These are phyloP conservation scores for Neocallimastix lanati DNA, from an alignment of 192 early-diverging fungal species.

Conservation along the genomic window DNA sequence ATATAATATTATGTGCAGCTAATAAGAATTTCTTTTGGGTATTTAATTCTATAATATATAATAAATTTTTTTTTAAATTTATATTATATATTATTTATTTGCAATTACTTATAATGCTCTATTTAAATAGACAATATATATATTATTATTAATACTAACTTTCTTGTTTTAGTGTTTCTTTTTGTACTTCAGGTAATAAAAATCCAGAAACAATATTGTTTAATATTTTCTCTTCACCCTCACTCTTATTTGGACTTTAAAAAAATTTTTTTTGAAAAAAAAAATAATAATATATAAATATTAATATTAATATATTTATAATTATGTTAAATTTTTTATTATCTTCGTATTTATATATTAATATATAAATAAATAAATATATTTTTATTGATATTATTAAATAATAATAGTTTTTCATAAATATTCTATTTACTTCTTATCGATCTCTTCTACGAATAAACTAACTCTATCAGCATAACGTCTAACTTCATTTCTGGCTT, in stretches of 20 bases:
- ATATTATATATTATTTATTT: no score
- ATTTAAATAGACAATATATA: no score
- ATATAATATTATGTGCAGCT: background rate
- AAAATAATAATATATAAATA: no score
- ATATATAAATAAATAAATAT: no score
- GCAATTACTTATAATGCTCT: no score
- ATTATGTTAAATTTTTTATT: no score
- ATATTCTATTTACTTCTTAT: conserved; percentile 5
- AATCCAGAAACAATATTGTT: conserved; percentile 28
- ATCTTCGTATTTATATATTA: no score
- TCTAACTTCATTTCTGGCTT: conserved; percentile 21
- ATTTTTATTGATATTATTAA: no score
- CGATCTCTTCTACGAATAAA: conserved; percentile 10
- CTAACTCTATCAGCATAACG: conserved; percentile 20
- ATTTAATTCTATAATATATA: background rate
- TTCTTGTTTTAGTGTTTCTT: conserved; percentile 16
- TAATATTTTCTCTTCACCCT: conserved; percentile 13
- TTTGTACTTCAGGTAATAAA: conserved; percentile 36
- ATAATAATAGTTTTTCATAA: no score
- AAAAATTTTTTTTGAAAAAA: no score
- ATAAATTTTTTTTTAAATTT: no score
- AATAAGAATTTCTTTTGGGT: background rate
- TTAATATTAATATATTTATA: no score
- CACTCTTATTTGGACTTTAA: background rate
- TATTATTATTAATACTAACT: conserved; percentile 15